Base-by-base conservation (phyloP, 441 rosid species). In the Adansonia rubrostipa region DNA sequence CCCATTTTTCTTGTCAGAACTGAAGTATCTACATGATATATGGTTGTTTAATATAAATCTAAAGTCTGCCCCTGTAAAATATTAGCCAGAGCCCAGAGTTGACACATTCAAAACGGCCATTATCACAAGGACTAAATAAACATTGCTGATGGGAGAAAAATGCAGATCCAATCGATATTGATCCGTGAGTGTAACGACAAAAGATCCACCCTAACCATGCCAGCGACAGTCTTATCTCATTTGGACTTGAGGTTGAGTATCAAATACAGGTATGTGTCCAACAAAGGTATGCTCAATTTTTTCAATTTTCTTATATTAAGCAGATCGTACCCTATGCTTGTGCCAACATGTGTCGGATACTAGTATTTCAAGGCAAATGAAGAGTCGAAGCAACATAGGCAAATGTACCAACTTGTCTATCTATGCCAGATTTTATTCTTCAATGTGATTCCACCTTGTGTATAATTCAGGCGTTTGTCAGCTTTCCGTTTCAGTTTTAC, bases 401-500 rank as follows among this genome's bases (percentile, higher is more conserved):
- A n/a, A n/a, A n/a, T n/a, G n/a, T n/a, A n/a, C n/a, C n/a, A 28
- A 13, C 13, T 11, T 5, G n/a, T 24, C 66, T 11, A 1, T 13
- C 67, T 0, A 63, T 33, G 67, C 45, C n/a, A 28, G 7, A 33
- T 28, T 19, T 1, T 33, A 1, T 28, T 28, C 67, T 63, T 28
- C 19, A 28, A 28, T 62, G 6, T 5, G n/a, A 51, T 0, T 51
- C 1, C 3, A 51, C 14, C n/a, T n/a, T 1, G 7, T 14, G 67
- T 63, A 5, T 1, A 28, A 13, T 3, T 33, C 67, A 60, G 44
- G 45, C 28, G 3, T 70, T 36, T 19, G 64, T 54, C 74, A 24
- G 40, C 45, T 28, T 75, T 72, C 56, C 9, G 24, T 77, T 47
- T 74, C 53, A 13, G 2, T 58, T 78, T 67, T 74, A 54, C 77